Evolutionary conservation across 768 basidiomycete genomes (phyloP).

Genomic region (Dictyophora rubrovolvata): DNA sequence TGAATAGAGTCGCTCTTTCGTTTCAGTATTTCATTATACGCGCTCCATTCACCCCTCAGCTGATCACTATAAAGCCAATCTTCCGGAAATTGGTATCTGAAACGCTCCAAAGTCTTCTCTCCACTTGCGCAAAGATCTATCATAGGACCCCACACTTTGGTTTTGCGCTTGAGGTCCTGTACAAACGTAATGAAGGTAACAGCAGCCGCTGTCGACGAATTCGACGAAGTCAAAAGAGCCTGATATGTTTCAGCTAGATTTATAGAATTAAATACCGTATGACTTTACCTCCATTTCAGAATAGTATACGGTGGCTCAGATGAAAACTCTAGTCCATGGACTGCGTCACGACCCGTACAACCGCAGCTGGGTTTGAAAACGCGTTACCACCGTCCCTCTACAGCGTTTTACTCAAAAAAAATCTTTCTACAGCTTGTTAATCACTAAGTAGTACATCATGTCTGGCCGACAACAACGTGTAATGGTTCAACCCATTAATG

Average conservation of each 20-base stretch:
- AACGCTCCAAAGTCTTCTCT: slow-evolving; percentile 94
- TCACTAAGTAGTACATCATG: slow-evolving; percentile 41
- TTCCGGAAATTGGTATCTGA: slow-evolving; percentile 91
- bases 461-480: slow-evolving; percentile 89
- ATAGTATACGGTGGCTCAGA: background rate
- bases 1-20: slow-evolving; percentile 97
- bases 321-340: background rate
- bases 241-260: background rate
- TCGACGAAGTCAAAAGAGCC: slow-evolving; percentile 42
- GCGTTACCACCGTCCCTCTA: background rate
- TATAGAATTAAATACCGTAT: background rate
- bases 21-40: slow-evolving; percentile 95
- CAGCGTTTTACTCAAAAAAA: background rate
- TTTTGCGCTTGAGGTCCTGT: slow-evolving; percentile 96
- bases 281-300: slow-evolving; percentile 3
- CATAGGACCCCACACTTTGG: slow-evolving; percentile 92
- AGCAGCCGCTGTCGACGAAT: slow-evolving; percentile 93
- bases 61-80: slow-evolving; percentile 99
- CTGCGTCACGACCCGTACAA: background rate
- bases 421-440: background rate
- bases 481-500: slow-evolving; percentile 99
- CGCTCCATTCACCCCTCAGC: slow-evolving; percentile 94
- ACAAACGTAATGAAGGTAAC: slow-evolving; percentile 99
- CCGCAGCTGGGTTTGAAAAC: slow-evolving; percentile 1
- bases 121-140: slow-evolving; percentile 90